Base-by-base conservation (phyloP, 768 basidiomycete species). In the Exsudoporus frostii region DNA sequence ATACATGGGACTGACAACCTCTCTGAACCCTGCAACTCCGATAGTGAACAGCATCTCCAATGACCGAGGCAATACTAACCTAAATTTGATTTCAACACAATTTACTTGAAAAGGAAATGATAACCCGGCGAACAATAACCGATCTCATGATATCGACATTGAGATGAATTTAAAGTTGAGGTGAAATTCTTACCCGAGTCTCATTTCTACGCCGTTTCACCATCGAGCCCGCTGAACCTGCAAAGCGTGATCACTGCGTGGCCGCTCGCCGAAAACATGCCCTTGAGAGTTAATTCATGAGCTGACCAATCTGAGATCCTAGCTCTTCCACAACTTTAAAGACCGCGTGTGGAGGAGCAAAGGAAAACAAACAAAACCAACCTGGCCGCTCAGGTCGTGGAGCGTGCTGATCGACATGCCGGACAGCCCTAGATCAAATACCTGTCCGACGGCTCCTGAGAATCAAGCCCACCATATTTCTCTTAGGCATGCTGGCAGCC, bases 341-440 rank as follows among this genome's bases (percentile, higher is more conserved):
- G 51, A 36, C 66, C 66, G 60, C 66, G 56, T 69, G 65, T 59
- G 51, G 29, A 37, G 45, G 51, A 39, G 40, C 30, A 46, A 50
- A 32, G 50, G 7, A 45, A 52, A 49, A 55, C 50, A 54, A 57
- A 46, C 24, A 46, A 54, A 25, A 63, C 54, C 39, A 48, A 64
- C 51, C 60, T 58, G 55, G 37, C 54, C 55, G 49, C 45, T 56
- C 53, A 51, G 59, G 55, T 62, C 57, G 38, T 60, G 57, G 59
- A 58, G 59, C 59, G 48, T 62, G 63, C 56, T 65, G 65, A 69
- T 71, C 69, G 69, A 71, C 69, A 53, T 56, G 65, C 56, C 60
- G 57, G 53, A 70, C 62, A 70, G 63, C 58, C 54, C 63, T 53
- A 64, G 50, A 64, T 65, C 62, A 60, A 61, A 62, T 59, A 33